These are phyloP conservation scores for Ophiostoma pallidulum DNA, from an alignment of 2,329 filamentous ascomycete genomes.

Conservation along the genomic window DNA sequence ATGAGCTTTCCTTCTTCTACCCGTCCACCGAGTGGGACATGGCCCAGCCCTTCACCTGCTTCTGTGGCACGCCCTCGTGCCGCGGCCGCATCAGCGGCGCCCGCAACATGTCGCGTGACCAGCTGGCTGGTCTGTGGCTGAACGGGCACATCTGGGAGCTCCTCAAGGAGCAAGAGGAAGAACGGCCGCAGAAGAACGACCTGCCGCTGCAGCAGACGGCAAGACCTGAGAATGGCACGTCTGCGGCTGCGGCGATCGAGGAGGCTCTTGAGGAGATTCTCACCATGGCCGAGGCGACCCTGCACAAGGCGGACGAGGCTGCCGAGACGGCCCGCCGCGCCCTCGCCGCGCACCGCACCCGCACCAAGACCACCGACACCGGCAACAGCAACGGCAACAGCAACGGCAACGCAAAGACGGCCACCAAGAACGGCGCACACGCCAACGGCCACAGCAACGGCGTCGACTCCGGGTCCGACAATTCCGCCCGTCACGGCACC, in stretches of 20 bases:
- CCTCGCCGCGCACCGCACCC: constrained; percentile 29
- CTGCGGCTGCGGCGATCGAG: constrained; percentile 22
- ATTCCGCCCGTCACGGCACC: constrained; percentile 32
- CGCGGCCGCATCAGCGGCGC: constrained; percentile 55
- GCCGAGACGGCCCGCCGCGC: constrained; percentile 37
- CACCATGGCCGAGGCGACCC: constrained; percentile 34
- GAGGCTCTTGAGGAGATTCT: constrained; percentile 34
- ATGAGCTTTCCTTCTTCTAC: constrained; percentile 64
- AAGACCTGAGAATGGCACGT: constrained; percentile 6
- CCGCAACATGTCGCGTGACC: constrained; percentile 43
- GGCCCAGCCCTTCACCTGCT: constrained; percentile 61
- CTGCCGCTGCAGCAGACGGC: constrained; percentile 6
- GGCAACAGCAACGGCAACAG: not conserved
- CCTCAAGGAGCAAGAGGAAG: constrained; percentile 30
- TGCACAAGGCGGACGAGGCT: constrained; percentile 37
- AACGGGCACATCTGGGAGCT: constrained; percentile 52
- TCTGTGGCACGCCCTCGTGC: constrained; percentile 49
- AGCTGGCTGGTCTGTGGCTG: constrained; percentile 51
- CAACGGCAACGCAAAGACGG: not conserved
- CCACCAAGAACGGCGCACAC: constrained; percentile 12
- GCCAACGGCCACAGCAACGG: constrained; percentile 18
- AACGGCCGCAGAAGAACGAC: constrained; percentile 11
- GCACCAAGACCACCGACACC: not conserved
- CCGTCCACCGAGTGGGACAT: constrained; percentile 67
- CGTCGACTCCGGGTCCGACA: constrained; percentile 8